Evolutionary conservation across 148 eudicot species (phyloP).

Genomic region (Silene latifolia): DNA sequence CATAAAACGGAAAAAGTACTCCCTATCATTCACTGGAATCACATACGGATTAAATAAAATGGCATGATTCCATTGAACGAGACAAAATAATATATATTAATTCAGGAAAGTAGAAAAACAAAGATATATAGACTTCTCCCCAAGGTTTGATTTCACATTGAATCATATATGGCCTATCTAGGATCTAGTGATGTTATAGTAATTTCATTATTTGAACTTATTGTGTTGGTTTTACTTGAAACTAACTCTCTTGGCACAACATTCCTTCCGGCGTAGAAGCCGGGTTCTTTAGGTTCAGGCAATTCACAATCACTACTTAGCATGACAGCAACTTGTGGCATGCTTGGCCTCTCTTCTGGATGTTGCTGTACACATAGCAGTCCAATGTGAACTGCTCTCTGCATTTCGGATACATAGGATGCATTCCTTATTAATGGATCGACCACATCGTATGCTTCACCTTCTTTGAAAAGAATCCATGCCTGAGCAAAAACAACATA

Average conservation of each 20-base stretch:
- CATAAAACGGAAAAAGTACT: too few relatives aligned
- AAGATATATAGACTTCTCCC: too few relatives aligned
- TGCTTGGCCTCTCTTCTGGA: conserved; percentile 24
- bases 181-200: conserved; percentile 11
- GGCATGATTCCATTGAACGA: too few relatives aligned
- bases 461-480: conserved; percentile 24
- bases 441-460: conserved; percentile 2
- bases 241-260: background rate
- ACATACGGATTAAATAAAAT: too few relatives aligned
- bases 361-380: conserved; percentile 23
- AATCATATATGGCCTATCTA: background rate
- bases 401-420: background rate
- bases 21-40: too few relatives aligned
- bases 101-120: too few relatives aligned
- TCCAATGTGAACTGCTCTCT: conserved; percentile 16
- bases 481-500: conserved; percentile 1
- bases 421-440: conserved; percentile 12
- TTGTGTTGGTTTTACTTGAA: background rate
- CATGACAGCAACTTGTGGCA: conserved; percentile 23
- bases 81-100: too few relatives aligned
- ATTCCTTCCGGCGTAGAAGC: conserved; percentile 10
- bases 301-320: conserved; percentile 18
- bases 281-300: conserved; percentile 23
- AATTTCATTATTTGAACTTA: conserved; percentile 12
- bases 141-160: too few relatives aligned